phyloP scores from a whole-genome alignment of 208 protist species.

The Blechomonas ayalai region DNA sequence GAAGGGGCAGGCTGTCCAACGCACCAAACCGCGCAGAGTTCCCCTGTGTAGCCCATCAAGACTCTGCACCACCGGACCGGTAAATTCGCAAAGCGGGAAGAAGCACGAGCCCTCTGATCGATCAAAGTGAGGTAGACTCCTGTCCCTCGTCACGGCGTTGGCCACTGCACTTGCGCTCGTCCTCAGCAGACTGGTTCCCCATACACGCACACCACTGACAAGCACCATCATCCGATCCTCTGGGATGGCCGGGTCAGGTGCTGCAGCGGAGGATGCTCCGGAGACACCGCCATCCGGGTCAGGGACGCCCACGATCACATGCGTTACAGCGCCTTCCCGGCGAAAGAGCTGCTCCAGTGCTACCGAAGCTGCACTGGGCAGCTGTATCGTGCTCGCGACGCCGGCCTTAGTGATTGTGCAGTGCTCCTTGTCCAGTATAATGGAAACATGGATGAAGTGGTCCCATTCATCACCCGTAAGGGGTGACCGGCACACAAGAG shows the following conservation, averaged over 20 bases:
- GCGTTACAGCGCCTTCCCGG: slow-evolving; percentile 1
- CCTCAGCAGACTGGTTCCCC: slow-evolving; percentile 18
- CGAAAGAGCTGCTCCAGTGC: not conserved
- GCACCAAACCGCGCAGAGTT: slow-evolving; percentile 21
- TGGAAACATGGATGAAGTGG: slow-evolving; percentile 37
- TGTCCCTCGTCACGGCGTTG: slow-evolving; percentile 31
- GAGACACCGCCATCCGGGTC: not conserved
- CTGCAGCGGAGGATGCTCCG: not conserved
- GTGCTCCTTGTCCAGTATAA: slow-evolving; percentile 27
- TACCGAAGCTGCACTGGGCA: slow-evolving; percentile 9
- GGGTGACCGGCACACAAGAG: slow-evolving; percentile 4
- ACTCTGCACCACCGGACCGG: slow-evolving; percentile 15
- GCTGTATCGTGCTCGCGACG: slow-evolving; percentile 9
- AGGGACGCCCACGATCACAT: slow-evolving; percentile 8
- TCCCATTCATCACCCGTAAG: slow-evolving; percentile 32
- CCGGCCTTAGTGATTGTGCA: slow-evolving; percentile 41
- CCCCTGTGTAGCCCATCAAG: slow-evolving; percentile 22
- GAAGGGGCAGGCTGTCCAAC: slow-evolving; percentile 22
- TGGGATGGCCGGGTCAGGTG: not conserved
- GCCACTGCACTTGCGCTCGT: slow-evolving; percentile 22
- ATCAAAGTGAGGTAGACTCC: slow-evolving; percentile 17
- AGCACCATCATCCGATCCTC: slow-evolving; percentile 17
- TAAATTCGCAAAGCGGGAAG: slow-evolving; percentile 33
- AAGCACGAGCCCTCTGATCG: slow-evolving; percentile 11
- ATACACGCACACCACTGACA: slow-evolving; percentile 30